Conservation (phyloP, 495 filamentous ascomycete genomes). For the Penicillium soppii region DNA sequence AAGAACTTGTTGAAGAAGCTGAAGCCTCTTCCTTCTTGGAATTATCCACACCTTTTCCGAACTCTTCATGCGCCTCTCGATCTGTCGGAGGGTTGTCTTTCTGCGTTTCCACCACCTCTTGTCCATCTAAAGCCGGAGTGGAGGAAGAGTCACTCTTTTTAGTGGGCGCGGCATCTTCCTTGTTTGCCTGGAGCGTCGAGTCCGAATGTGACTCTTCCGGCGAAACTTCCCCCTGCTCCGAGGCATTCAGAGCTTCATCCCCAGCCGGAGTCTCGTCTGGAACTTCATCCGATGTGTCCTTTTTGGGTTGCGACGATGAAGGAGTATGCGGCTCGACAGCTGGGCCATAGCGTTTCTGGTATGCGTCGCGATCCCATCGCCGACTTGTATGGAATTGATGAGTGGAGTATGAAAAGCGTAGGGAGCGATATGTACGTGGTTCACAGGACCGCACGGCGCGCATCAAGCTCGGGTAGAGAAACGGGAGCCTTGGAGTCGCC, state of each 20-base stretch:
- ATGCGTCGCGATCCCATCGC: conserved; percentile 40
- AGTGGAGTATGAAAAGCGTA: conserved; percentile 24
- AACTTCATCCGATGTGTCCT: conserved; percentile 17
- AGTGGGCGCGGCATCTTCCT: neutral
- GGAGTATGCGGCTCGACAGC: conserved; percentile 47
- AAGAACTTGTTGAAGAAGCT: conserved; percentile 19
- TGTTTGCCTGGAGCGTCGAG: neutral
- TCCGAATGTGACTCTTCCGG: conserved; percentile 16
- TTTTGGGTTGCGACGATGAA: conserved; percentile 33
- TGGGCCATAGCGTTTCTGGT: conserved; percentile 51
- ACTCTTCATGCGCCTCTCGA: conserved; percentile 21
- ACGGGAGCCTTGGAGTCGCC: conserved; percentile 66
- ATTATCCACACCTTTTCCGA: conserved; percentile 11
- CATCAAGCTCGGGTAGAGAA: conserved; percentile 73
- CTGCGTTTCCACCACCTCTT: conserved; percentile 15
- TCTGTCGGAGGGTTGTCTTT: conserved; percentile 16
- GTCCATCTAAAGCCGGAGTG: conserved; percentile 3
- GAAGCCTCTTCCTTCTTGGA: conserved; percentile 14
- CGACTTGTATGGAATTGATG: conserved; percentile 40
- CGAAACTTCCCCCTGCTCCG: conserved; percentile 9
- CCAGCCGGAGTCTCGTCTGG: conserved; percentile 19
- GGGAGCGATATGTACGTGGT: conserved; percentile 28
- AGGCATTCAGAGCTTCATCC: conserved; percentile 11
- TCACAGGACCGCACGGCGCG: conserved; percentile 40
- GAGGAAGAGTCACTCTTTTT: neutral